Conservation (phyloP, 2,329 filamentous ascomycete genomes). For the Juglanconis sp. region DNA sequence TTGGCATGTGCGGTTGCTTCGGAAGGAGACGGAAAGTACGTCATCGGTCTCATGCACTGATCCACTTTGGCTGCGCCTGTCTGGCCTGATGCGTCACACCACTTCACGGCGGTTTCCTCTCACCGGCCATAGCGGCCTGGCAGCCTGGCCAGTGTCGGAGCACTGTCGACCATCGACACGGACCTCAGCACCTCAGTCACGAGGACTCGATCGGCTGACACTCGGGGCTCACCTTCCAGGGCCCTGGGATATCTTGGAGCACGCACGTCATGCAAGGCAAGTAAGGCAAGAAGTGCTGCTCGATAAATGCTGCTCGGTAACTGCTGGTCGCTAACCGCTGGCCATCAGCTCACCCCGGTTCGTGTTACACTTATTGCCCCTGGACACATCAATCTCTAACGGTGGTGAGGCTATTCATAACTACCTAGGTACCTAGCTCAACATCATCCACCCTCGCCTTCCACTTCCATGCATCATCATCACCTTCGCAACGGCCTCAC, state of each 20-base stretch:
- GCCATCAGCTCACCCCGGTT: no score
- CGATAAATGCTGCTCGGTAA: no score
- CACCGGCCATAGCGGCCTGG: no score
- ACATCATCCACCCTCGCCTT: no score
- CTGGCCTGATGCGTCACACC: constrained; percentile 17
- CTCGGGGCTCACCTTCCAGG: background rate
- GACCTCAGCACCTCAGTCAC: background rate
- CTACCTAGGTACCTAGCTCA: no score
- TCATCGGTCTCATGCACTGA: constrained; percentile 8
- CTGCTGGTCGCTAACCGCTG: no score
- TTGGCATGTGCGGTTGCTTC: background rate
- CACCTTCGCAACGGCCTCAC: background rate
- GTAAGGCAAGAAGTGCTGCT: no score
- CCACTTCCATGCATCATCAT: background rate
- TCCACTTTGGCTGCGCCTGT: constrained; percentile 14
- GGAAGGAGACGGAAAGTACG: constrained; percentile 8
- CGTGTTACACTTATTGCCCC: no score
- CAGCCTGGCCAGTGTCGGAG: background rate
- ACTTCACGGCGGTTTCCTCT: background rate
- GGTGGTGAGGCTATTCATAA: no score
- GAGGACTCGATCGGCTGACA: background rate
- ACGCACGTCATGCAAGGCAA: background rate
- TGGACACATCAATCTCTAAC: no score
- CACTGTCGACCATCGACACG: background rate
- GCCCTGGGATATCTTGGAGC: background rate